Base-by-base conservation (phyloP, 768 basidiomycete species). In the Trametes elegans region DNA sequence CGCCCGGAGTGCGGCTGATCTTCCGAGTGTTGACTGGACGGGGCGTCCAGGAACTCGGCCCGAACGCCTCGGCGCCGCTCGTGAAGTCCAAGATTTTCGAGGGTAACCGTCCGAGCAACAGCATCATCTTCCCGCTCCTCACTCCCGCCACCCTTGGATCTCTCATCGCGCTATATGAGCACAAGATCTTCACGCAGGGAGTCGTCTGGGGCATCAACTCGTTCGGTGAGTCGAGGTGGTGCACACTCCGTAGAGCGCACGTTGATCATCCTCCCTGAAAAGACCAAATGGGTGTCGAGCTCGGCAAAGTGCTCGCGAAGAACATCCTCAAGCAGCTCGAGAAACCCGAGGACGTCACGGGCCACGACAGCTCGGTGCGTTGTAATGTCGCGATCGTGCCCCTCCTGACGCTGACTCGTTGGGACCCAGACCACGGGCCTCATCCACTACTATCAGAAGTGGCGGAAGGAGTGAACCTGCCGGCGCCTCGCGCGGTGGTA, bases 241-340 rank as follows among this genome's bases (percentile, higher is more conserved):
- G 2, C 11, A 11, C 28, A 2, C n/a, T 31, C 16, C 2, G 3
- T 13, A 36, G 10, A 7, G 24, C 10, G 6, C 1, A 26, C 6
- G 31, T 29, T 56, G 39, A 45, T 19, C 23, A 18, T 9, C 34
- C 21, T 35, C 19, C 13, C 35, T 11, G n/a, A 3, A 24, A 64
- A 92, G 93, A 98, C 71, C 97, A 98, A 85, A 97, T 98, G 95
- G 97, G 97, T 70, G 96, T 98, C 61, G 96, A 98, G 72, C 87
- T 98, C 50, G 95, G 95, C 53, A 98, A 98, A 71, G 90, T 95
- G 5, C 83, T 99, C 39, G 97, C 97, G 1, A 98, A 98, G 84
- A 88, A 88, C 64, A 98, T 99, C 65, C 79, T 98, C 46, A 80
- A 84, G 2, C 94, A 97, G 71, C 85, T 98, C 40, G 83, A 76